These are phyloP conservation scores for Colletotrichum kahawae DNA, from an alignment of 2,329 filamentous ascomycete genomes.

Conservation along the genomic window DNA sequence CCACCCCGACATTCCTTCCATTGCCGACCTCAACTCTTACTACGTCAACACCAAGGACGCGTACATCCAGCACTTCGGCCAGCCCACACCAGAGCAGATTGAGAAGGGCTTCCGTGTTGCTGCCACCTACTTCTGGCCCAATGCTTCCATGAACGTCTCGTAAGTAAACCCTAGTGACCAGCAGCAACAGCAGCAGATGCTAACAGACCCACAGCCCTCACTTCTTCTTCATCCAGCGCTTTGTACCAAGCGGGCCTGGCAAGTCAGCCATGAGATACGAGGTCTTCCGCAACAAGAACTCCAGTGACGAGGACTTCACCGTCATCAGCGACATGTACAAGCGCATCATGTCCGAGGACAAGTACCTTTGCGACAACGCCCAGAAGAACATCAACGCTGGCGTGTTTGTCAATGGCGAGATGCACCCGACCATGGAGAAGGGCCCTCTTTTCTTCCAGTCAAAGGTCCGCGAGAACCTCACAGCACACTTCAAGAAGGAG, in stretches of 20 bases:
- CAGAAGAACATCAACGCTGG: constrained; percentile 67
- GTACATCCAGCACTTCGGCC: constrained; percentile 56
- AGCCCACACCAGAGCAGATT: constrained; percentile 52
- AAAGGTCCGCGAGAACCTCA: constrained; percentile 51
- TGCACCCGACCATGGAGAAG: constrained; percentile 66
- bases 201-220: constrained; percentile 46
- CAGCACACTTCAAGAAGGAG: constrained; percentile 52
- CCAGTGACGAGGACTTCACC: constrained; percentile 62
- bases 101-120: constrained; percentile 49
- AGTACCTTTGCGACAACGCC: constrained; percentile 62
- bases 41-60: constrained; percentile 51
- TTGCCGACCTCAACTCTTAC: constrained; percentile 64
- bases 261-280: constrained; percentile 65
- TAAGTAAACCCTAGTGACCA: constrained; percentile 34
- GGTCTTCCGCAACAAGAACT: constrained; percentile 65
- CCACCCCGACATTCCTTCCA: constrained; percentile 60
- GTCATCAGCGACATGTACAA: constrained; percentile 65
- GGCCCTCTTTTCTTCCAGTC: constrained; percentile 63
- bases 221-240: constrained; percentile 69
- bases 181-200: neutral
- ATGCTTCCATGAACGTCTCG: constrained; percentile 55
- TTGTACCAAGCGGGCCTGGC: constrained; percentile 58
- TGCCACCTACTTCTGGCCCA: constrained; percentile 55
- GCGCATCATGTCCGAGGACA: constrained; percentile 69
- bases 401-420: constrained; percentile 66